These are phyloP conservation scores for Phytopythium delawarense DNA, from an alignment of 352 stramenopile species.

Conservation along the genomic window DNA sequence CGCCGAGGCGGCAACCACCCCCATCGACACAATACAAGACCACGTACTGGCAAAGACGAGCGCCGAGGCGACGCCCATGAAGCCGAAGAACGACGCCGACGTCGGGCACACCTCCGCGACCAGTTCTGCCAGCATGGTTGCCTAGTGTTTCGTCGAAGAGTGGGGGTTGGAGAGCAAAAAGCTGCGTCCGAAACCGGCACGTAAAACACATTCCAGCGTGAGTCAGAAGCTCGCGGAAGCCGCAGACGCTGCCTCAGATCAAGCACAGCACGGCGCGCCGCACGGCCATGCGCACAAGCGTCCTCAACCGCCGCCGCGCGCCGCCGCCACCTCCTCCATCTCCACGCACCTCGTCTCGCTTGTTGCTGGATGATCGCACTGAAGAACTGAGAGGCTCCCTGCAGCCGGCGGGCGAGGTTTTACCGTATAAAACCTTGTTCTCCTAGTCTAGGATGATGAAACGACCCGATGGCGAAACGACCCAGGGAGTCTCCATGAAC, in stretches of 20 bases:
- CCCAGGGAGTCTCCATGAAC: not conserved
- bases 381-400: constrained; percentile 2
- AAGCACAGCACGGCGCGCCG: not conserved
- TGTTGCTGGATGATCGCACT: constrained; percentile 2
- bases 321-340: not conserved
- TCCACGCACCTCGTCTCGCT: constrained; percentile 3
- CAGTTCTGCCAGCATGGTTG: constrained; percentile 39
- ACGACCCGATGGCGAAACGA: not conserved
- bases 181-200: not conserved
- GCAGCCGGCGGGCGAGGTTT: constrained; percentile 2
- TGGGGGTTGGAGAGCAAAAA: not conserved
- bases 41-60: constrained; percentile 92
- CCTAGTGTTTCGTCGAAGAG: not conserved
- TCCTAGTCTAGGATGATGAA: not conserved
- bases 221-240: not conserved
- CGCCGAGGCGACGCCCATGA: constrained; percentile 97
- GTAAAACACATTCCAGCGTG: not conserved
- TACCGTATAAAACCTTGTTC: not conserved
- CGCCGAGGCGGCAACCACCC: too few relatives aligned
- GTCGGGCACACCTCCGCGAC: constrained; percentile 96
- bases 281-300: not conserved
- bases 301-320: not conserved
- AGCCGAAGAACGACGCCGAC: constrained; percentile 99
- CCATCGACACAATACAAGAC: not conserved
- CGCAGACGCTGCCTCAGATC: not conserved